Base-by-base conservation (phyloP, 2,329 filamentous ascomycete species). In the Colletotrichum brevisporum region DNA sequence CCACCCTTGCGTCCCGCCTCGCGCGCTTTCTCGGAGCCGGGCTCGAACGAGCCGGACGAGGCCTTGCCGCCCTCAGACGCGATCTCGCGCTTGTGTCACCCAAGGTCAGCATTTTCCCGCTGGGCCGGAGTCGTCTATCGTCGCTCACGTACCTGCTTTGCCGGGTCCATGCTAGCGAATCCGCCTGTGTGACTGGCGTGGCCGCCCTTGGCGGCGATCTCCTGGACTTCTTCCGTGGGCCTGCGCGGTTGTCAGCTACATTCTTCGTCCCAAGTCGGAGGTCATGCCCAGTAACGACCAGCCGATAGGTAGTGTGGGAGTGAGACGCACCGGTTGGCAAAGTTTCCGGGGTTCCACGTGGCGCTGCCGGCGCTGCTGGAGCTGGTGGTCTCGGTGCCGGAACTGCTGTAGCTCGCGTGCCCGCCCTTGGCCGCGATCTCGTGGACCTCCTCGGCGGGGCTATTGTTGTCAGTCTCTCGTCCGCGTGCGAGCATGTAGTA, bases 1-100 rank as follows among this genome's bases (percentile, higher is more conserved):
- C 86, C 86, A 4, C 87, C 86, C 78, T 88, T 89, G 39, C 80
- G 78, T 3, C 87, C 87, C 18, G 86, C 86, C 75, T 88, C 86
- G 55, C 79, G 82, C 2, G 86, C 86, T 69, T 80, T 82, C 75
- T 86, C 82, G 55, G 83, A 85, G 6, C 87, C 85, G 0, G 82
- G 81, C 73, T 88, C 83, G 62, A 89, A 89, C 3, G 83, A 86
- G 5, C 87, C 86, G 43, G 81, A 80, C 0, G 86, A 88, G 0
- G 84, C 83, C 59, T 88, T 79, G 5, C 86, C 87, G 10, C 87
- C 87, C 75, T 82, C 79, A 12, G 86, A 89, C 2, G 87, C 86
- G 67, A 89, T 88, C 1, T 88, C 82, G 21, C 80, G 78, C 86
- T 88, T 21, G 6, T 5, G 41, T 45, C n/a, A 12, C 4, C 6